These are phyloP conservation scores for Cadophora malorum DNA, from an alignment of 2,329 filamentous ascomycete species.

Conservation along the genomic window DNA sequence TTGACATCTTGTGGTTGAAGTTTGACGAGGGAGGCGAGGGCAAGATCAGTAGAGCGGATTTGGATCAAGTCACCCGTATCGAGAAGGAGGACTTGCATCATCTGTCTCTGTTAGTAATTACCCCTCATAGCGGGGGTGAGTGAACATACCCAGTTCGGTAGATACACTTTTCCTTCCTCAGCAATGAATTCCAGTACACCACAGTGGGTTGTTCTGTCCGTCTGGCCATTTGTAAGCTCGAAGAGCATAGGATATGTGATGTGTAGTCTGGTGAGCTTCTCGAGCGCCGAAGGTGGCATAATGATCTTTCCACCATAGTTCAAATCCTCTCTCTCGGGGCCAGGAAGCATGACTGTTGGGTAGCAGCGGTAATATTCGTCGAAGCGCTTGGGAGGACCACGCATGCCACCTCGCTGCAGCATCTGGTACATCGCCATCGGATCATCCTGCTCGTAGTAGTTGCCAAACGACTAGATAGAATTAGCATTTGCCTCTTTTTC, in stretches of 20 bases:
- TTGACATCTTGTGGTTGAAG: slow-evolving; percentile 91
- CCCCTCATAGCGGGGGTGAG: background rate
- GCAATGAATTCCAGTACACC: slow-evolving; percentile 98
- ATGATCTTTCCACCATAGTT: slow-evolving; percentile 99
- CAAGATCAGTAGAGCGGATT: slow-evolving; percentile 91
- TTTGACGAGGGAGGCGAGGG: slow-evolving; percentile 91
- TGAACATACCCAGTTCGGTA: slow-evolving; percentile 84
- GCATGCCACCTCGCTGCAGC: slow-evolving; percentile 38
- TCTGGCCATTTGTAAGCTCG: slow-evolving; percentile 89
- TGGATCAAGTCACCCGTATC: slow-evolving; percentile 95
- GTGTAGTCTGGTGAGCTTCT: slow-evolving; percentile 94
- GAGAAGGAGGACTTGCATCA: slow-evolving; percentile 90
- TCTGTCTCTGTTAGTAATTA: slow-evolving; percentile 55
- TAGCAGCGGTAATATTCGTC: slow-evolving; percentile 99
- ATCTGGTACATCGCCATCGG: slow-evolving; percentile 44
- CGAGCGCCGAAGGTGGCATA: slow-evolving; percentile 91
- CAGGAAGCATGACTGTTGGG: slow-evolving; percentile 91
- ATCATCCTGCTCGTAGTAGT: slow-evolving; percentile 42
- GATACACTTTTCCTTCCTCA: slow-evolving; percentile 94
- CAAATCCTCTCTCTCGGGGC: slow-evolving; percentile 83
- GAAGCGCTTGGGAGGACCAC: slow-evolving; percentile 72
- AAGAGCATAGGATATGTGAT: slow-evolving; percentile 98
- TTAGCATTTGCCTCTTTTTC: slow-evolving; percentile 24
- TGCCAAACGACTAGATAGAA: slow-evolving; percentile 38
- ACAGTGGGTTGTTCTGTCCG: slow-evolving; percentile 82